These are phyloP conservation scores for Aspergillus arachidicola DNA, from an alignment of 2,329 filamentous ascomycete genomes.

Conservation along the genomic window DNA sequence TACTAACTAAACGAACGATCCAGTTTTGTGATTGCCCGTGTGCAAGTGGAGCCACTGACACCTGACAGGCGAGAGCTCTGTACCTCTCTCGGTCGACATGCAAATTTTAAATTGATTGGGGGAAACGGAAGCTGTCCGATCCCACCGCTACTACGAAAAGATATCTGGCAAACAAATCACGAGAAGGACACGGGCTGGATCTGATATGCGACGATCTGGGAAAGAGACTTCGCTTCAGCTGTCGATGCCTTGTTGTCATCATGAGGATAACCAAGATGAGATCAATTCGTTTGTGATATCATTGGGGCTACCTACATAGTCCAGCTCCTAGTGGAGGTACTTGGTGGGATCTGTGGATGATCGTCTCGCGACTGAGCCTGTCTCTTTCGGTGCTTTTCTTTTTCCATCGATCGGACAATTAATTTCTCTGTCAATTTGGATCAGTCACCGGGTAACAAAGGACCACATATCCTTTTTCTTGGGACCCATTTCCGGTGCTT, in stretches of 20 bases:
- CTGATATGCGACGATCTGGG: neutral
- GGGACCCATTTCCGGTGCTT: neutral
- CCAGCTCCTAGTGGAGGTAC: neutral
- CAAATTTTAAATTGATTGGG: neutral
- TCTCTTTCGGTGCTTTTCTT: neutral
- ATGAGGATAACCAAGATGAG: neutral
- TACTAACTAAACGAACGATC: neutral
- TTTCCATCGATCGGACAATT: neutral
- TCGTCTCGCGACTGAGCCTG: neutral
- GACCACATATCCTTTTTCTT: neutral
- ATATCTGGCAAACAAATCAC: neutral
- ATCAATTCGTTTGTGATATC: neutral
- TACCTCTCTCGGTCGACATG: neutral
- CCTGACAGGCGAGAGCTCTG: neutral
- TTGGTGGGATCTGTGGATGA: neutral
- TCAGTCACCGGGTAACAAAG: constrained; percentile 1
- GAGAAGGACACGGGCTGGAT: neutral
- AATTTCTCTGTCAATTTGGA: constrained; percentile 5
- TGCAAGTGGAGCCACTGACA: neutral
- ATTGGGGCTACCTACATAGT: neutral
- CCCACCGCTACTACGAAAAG: neutral
- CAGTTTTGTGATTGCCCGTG: neutral
- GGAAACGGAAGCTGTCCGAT: neutral
- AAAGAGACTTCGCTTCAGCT: neutral
- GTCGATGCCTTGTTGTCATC: neutral